Evolutionary conservation across 2,329 filamentous ascomycete genomes (phyloP).

Genomic region (Zelopaecilomyces penicillatus): DNA sequence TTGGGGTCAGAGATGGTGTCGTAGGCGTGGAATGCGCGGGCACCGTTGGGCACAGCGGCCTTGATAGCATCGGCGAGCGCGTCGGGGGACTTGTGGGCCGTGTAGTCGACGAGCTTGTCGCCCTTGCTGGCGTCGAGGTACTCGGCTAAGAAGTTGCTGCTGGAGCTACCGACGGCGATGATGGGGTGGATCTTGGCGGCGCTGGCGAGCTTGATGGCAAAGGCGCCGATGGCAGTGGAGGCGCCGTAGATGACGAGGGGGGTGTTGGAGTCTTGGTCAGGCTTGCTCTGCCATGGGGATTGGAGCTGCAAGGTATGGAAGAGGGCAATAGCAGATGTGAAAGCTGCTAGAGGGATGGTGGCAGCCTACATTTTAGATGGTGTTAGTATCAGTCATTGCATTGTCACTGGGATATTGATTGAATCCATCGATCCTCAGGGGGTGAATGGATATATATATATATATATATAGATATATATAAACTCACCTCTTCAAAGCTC

Average conservation of each 20-base stretch:
- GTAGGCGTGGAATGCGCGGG: conserved; percentile 3
- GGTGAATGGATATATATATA: too few relatives aligned
- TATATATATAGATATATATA: too few relatives aligned
- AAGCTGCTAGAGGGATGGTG: conserved; percentile 45
- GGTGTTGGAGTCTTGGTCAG: conserved; percentile 4
- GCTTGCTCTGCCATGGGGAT: conserved; percentile 35
- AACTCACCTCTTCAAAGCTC: conserved; percentile 33
- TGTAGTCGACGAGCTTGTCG: conserved; percentile 15
- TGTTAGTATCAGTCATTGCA: too few relatives aligned
- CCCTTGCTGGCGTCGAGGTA: conserved; percentile 11
- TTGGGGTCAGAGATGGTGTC: conserved; percentile 5
- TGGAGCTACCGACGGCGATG: conserved; percentile 44
- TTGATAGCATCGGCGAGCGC: conserved; percentile 4
- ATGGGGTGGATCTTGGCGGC: conserved; percentile 48
- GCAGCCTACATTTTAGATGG: conserved; percentile 30
- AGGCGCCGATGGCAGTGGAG: conserved; percentile 46
- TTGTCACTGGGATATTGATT: too few relatives aligned
- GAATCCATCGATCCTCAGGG: too few relatives aligned
- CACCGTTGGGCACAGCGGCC: neutral
- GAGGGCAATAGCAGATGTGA: conserved; percentile 45
- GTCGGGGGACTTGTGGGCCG: conserved; percentile 3
- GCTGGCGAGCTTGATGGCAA: conserved; percentile 45
- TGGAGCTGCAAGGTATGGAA: conserved; percentile 39
- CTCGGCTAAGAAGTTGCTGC: conserved; percentile 1
- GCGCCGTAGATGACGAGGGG: conserved; percentile 40